phyloP scores from a whole-genome alignment of 164 flowering plant genomes.

The Vitis riparia region DNA sequence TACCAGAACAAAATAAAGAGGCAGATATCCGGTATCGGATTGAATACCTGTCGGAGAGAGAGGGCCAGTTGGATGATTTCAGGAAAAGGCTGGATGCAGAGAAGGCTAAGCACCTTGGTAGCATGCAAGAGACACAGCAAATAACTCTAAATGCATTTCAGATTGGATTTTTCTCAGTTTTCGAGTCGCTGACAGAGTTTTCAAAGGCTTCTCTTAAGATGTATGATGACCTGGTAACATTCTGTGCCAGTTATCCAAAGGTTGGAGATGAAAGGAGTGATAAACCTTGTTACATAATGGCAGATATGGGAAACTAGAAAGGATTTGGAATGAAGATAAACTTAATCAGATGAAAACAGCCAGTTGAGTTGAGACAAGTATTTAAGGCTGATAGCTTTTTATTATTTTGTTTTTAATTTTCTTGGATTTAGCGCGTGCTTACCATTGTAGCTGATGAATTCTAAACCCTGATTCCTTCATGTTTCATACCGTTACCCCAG shows the following conservation, averaged over 20 bases:
- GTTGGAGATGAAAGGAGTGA: background rate
- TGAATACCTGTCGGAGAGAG: conserved; percentile 11
- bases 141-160: conserved; percentile 8
- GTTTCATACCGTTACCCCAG: no score
- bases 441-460: background rate
- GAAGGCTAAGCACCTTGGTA: conserved; percentile 15
- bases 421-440: background rate
- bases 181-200: conserved; percentile 20
- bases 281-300: background rate
- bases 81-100: conserved; percentile 13
- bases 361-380: no score
- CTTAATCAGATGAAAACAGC: no score
- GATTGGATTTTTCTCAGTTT: conserved; percentile 19
- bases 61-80: conserved; percentile 3
- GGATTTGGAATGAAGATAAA: no score
- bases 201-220: conserved; percentile 13
- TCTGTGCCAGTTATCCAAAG: background rate
- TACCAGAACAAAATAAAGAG: background rate
- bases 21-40: background rate
- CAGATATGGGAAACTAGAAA: no score
- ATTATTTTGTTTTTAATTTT: no score
- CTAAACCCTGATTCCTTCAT: no score
- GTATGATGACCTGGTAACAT: conserved; percentile 8
- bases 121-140: conserved; percentile 11
- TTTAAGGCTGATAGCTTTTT: no score